Percentiles rank a stretch among this genome's conserved stretches.
phyloP scores from a whole-genome alignment of 331 rosid genomes.

The Stylosanthes scabra region DNA sequence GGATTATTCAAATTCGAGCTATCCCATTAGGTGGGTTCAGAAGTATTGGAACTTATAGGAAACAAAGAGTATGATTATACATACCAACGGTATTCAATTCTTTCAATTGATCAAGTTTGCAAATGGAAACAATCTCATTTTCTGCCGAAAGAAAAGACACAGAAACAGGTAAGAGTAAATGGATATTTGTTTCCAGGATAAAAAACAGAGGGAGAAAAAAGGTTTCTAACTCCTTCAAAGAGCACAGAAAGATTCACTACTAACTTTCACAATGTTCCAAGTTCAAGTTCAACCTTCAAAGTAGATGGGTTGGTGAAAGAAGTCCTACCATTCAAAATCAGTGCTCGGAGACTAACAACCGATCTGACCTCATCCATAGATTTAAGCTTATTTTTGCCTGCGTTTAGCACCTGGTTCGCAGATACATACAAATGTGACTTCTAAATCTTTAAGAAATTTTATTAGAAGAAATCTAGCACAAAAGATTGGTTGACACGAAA shows the following conservation, averaged over 20 bases:
- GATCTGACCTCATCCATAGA: conserved; percentile 69
- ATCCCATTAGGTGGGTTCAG: conserved; percentile 1
- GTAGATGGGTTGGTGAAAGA: conserved; percentile 13
- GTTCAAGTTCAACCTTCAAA: conserved; percentile 27
- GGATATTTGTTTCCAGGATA: not conserved
- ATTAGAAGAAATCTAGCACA: conserved; percentile 13
- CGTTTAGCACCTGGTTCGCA: conserved; percentile 81
- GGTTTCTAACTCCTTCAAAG: not conserved
- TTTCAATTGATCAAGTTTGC: conserved; percentile 76
- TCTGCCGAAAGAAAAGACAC: conserved; percentile 52
- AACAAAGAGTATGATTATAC: conserved; percentile 26
- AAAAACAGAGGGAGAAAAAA: not conserved
- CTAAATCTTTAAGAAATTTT: conserved; percentile 14
- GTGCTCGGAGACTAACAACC: conserved; percentile 57
- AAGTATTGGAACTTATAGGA: not conserved
- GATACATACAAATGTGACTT: conserved; percentile 36
- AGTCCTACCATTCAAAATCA: conserved; percentile 85
- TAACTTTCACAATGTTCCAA: not conserved
- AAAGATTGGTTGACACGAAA: conserved; percentile 19
- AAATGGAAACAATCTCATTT: conserved; percentile 78
- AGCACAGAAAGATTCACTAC: conserved; percentile 7
- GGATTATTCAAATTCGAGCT: conserved; percentile 31
- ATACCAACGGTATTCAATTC: conserved; percentile 93
- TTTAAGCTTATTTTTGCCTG: conserved; percentile 79
- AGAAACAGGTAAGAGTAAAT: conserved; percentile 16